phyloP scores from a whole-genome alignment of 495 filamentous ascomycete species.

The Penicillium robsamsonii region DNA sequence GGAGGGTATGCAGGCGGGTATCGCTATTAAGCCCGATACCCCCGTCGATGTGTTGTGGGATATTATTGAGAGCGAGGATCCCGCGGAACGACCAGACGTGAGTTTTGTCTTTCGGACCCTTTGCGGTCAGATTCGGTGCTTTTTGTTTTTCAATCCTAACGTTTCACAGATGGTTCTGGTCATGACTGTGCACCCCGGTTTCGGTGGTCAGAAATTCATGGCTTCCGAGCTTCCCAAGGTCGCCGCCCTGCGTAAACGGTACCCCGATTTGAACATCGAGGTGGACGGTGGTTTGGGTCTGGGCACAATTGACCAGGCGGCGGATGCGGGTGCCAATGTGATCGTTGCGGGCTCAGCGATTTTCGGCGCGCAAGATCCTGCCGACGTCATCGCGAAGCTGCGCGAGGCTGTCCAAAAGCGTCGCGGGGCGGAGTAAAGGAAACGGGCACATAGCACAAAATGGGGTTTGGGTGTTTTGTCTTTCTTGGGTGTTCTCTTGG shows the following conservation, averaged over 20 bases:
- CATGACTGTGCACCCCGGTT: constrained; percentile 98
- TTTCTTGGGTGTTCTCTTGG: constrained; percentile 4
- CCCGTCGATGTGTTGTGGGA: constrained; percentile 88
- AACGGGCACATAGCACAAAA: constrained; percentile 12
- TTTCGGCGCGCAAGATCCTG: constrained; percentile 87
- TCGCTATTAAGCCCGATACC: constrained; percentile 94
- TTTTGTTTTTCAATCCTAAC: background rate
- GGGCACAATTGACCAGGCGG: constrained; percentile 88
- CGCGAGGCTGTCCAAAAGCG: constrained; percentile 73
- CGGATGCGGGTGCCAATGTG: constrained; percentile 94
- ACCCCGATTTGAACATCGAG: constrained; percentile 92
- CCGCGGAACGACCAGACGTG: constrained; percentile 85
- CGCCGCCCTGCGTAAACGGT: constrained; percentile 71
- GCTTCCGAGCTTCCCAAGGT: constrained; percentile 93
- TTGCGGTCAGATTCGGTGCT: background rate
- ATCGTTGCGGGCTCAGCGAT: constrained; percentile 98
- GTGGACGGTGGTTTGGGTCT: constrained; percentile 90
- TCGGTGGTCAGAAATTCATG: constrained; percentile 99
- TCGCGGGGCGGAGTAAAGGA: constrained; percentile 14
- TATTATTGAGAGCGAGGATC: constrained; percentile 67
- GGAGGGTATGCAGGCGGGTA: constrained; percentile 82
- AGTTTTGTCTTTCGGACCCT: constrained; percentile 34
- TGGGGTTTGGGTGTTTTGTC: constrained; percentile 26
- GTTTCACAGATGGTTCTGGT: constrained; percentile 84
- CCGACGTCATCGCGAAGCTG: constrained; percentile 76